Base-by-base conservation (phyloP, 2,329 filamentous ascomycete genomes). In the Bipolaris victoriae region DNA sequence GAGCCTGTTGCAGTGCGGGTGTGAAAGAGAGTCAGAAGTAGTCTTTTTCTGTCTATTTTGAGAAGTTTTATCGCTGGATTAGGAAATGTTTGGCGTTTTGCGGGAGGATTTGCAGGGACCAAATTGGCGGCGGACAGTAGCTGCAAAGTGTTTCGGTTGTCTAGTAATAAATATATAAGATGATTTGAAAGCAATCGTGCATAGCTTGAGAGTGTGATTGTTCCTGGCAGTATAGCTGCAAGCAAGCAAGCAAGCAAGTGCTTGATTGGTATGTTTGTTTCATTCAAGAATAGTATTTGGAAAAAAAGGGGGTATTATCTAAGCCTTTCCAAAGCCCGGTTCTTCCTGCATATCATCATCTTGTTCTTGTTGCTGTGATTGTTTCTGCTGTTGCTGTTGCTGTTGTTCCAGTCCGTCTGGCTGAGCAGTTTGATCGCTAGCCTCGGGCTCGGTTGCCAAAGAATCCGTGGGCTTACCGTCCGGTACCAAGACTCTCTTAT, bases 321-420 rank as follows among this genome's bases (percentile, higher is more conserved):
- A 72, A 7, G 70, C 69, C 65, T 72, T 72, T 18, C 69, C 72
- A 64, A 73, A 73, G 15, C 62, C 69, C 29, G 63, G 61, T 51
- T 72, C 72, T 16, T 65, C 68, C 16, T 60, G 65, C 40, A 63
- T 50, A 7, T 51, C 49, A 2, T 51, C 49, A 0, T 56, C 67
- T 1, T 40, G 64, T 5, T 58, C 56, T 9, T 45, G 31, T 11
- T 29, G 24, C 24, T 31, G 20, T 6, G 15, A 15, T 15, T n/a
- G 20, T 9, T 29, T 9, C 15, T 24, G 41, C 5, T 24, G 36
- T 6, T 39, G 36, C 7, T 18, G 16, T 13, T 20, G 37, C 5
- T 22, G 16, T 10, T 41, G 39, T 24, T 20, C 24, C 18, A 11
- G 11, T 15, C 11, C 39, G 1, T 20, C 10, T 7, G 13, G 13